Evolutionary conservation across 2,329 filamentous ascomycete species (phyloP).

Genomic region (Aspergillus quadrilineatus): DNA sequence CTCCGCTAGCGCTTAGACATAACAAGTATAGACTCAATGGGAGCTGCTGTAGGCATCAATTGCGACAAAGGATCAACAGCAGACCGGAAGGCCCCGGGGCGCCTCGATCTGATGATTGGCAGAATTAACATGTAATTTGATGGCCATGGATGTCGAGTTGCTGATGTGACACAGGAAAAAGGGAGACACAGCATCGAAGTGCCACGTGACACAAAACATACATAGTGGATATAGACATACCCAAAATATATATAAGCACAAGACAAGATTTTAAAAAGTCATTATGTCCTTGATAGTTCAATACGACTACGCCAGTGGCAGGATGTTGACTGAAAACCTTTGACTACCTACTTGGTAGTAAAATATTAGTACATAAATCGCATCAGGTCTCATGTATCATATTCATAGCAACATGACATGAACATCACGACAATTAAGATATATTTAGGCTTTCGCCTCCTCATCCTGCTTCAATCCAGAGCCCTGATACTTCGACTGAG

Average conservation of each 20-base stretch:
- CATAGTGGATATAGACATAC: too few species aligned
- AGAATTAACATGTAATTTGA: too few species aligned
- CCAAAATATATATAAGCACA: background rate
- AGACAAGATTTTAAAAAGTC: too few species aligned
- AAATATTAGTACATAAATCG: constrained; percentile 2
- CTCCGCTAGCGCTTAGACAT: background rate
- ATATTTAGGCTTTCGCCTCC: constrained; percentile 1
- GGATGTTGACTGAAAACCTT: background rate
- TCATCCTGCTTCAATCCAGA: constrained; percentile 4
- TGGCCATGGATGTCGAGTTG: too few species aligned
- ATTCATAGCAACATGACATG: constrained; percentile 1
- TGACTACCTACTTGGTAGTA: background rate
- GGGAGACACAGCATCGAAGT: too few species aligned
- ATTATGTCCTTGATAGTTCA: background rate
- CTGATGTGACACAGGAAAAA: too few species aligned
- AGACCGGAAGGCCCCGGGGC: too few species aligned
- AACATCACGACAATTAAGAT: background rate
- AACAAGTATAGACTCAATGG: too few species aligned
- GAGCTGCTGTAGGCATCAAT: too few species aligned
- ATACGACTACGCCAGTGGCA: background rate
- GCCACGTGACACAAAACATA: too few species aligned
- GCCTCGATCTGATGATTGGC: too few species aligned
- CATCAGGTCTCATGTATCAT: constrained; percentile 3
- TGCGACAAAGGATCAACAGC: too few species aligned
- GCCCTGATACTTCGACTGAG: background rate